Evolutionary conservation across 176 grass and related monocot species (phyloP).

Genomic region (Stipa capillata): DNA sequence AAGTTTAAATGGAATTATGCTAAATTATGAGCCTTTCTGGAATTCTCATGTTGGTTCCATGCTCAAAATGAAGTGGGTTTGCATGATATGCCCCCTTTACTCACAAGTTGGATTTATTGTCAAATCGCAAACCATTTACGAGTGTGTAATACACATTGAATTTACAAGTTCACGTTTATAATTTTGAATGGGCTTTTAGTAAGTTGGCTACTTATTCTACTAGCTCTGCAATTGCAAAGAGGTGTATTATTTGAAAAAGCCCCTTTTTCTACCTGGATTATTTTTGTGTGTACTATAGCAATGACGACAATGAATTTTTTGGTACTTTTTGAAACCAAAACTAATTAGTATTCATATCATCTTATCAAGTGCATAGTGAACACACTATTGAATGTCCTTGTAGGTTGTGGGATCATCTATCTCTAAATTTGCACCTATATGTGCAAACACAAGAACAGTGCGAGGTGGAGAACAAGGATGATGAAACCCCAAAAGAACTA

Average conservation of each 20-base stretch:
- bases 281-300: not conserved
- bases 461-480: slow-evolving; percentile 25
- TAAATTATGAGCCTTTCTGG: not conserved
- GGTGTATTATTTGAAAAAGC: not conserved
- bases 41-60: not conserved
- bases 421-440: slow-evolving; percentile 59
- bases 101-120: not conserved
- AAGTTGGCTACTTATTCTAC: not conserved
- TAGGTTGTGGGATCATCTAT: slow-evolving; percentile 92
- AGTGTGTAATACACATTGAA: not conserved
- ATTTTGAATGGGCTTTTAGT: not conserved
- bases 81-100: not conserved
- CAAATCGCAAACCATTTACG: not conserved
- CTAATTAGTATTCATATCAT: not conserved
- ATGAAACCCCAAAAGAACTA: slow-evolving; percentile 27
- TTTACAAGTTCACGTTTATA: not conserved
- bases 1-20: not conserved
- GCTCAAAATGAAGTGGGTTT: not conserved
- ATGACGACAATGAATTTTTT: not conserved
- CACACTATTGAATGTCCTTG: not conserved
- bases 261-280: not conserved
- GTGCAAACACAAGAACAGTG: slow-evolving; percentile 25
- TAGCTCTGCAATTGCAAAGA: not conserved
- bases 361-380: not conserved
- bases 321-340: not conserved